These are phyloP conservation scores for Gastrolobium bilobum DNA, from an alignment of 306 rosid species.

Conservation along the genomic window DNA sequence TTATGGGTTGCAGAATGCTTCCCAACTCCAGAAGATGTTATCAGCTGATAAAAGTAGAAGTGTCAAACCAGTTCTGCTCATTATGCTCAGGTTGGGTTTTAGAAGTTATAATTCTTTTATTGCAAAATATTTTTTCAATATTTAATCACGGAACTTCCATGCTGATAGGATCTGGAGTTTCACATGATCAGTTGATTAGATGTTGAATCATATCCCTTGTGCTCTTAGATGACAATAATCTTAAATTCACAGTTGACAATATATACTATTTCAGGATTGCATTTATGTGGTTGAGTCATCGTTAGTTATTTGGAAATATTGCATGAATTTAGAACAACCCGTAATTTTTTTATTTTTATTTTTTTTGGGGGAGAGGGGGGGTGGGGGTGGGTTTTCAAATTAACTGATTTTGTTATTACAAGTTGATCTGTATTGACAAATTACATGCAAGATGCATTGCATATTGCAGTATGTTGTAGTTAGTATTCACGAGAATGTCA, in stretches of 20 bases:
- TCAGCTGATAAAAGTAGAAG: slow-evolving; percentile 20
- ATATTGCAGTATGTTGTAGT: slow-evolving; percentile 19
- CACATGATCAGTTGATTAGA: slow-evolving; percentile 31
- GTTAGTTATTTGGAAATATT: neutral
- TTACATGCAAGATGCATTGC: slow-evolving; percentile 14
- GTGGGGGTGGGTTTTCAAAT: too few species aligned
- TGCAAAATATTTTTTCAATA: neutral
- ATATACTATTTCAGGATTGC: neutral
- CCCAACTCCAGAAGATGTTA: slow-evolving; percentile 25
- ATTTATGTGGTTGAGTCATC: neutral
- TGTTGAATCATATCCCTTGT: slow-evolving; percentile 27
- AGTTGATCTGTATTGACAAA: neutral
- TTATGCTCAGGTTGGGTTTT: slow-evolving; percentile 32
- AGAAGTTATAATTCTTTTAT: slow-evolving; percentile 21
- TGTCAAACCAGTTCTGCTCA: slow-evolving; percentile 30
- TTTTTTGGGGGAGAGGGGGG: neutral
- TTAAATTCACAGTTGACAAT: neutral
- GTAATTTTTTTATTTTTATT: neutral
- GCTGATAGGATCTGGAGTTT: slow-evolving; percentile 19
- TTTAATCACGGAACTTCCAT: neutral
- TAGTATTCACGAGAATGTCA: slow-evolving; percentile 9
- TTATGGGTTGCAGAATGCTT: slow-evolving; percentile 36
- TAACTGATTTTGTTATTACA: slow-evolving; percentile 11
- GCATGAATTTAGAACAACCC: neutral
- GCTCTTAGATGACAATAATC: slow-evolving; percentile 23